A percentile compares a stretch with the other conserved stretches of the same genome.
phyloP scores from a whole-genome alignment of 441 rosid genomes.

The Pelargonium citronellum region DNA sequence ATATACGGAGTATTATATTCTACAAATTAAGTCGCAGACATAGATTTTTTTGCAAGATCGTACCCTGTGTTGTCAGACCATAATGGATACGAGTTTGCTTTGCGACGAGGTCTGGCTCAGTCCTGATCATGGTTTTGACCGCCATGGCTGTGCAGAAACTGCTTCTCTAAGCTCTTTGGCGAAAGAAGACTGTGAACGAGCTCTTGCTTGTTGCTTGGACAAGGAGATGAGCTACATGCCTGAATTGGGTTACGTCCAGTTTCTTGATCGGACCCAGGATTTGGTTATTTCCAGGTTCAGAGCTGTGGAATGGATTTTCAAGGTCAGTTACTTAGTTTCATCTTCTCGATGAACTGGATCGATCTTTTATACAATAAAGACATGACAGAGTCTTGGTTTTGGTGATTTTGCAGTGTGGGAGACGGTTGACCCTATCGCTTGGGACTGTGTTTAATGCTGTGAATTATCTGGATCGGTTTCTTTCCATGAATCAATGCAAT shows the following conservation, averaged over 20 bases:
- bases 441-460: slow-evolving; percentile 57
- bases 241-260: slow-evolving; percentile 31
- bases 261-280: slow-evolving; percentile 28
- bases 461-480: slow-evolving; percentile 63
- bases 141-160: background rate
- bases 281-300: slow-evolving; percentile 35
- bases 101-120: slow-evolving; percentile 66
- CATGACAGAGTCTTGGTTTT: no score
- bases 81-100: slow-evolving; percentile 52
- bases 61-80: background rate
- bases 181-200: slow-evolving; percentile 40
- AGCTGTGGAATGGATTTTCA: slow-evolving; percentile 53
- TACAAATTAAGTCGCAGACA: background rate
- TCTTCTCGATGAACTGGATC: background rate
- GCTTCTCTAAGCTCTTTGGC: slow-evolving; percentile 18
- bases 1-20: background rate
- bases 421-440: slow-evolving; percentile 45
- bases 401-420: slow-evolving; percentile 36
- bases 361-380: background rate
- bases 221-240: slow-evolving; percentile 51
- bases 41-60: background rate
- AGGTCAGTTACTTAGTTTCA: slow-evolving; percentile 39
- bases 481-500: slow-evolving; percentile 42
- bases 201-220: slow-evolving; percentile 31
- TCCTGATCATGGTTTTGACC: slow-evolving; percentile 21